Evolutionary conservation across 129 eudicot genomes (phyloP).

Genomic region (Flaveria ramosissima): DNA sequence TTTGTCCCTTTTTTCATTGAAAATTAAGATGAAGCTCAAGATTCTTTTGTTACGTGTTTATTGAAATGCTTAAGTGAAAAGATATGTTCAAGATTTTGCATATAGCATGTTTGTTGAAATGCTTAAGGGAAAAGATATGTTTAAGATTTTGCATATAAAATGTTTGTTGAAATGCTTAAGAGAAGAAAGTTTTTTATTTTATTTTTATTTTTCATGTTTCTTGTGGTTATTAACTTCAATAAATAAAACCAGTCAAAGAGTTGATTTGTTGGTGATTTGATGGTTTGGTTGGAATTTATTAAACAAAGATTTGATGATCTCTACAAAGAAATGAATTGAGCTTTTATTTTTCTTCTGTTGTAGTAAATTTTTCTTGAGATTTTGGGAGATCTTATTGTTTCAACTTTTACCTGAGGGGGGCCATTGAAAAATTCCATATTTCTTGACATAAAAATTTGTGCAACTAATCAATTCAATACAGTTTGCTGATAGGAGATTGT

Average conservation of each 20-base stretch:
- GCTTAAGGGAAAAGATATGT: neutral
- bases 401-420: too few species aligned
- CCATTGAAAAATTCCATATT: neutral
- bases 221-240: constrained; percentile 21
- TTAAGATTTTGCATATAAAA: neutral
- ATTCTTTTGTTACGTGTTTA: neutral
- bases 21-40: neutral
- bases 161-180: constrained; percentile 23
- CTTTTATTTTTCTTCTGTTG: neutral
- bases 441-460: neutral
- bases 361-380: too few species aligned
- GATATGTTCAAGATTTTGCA: neutral
- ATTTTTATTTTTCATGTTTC: neutral
- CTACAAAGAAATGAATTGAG: neutral
- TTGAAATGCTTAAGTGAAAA: constrained; percentile 9
- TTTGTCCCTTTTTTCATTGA: neutral
- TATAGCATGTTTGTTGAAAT: constrained; percentile 14
- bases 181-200: constrained; percentile 13
- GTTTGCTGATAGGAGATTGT: neutral
- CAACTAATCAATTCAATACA: neutral
- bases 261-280: constrained; percentile 21
- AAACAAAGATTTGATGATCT: constrained; percentile 10
- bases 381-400: too few species aligned
- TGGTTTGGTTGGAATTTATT: constrained; percentile 22
- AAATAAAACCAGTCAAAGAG: constrained; percentile 28